Conservation (phyloP, 2,329 filamentous ascomycete genomes). For the Fusarium goolgardi region DNA sequence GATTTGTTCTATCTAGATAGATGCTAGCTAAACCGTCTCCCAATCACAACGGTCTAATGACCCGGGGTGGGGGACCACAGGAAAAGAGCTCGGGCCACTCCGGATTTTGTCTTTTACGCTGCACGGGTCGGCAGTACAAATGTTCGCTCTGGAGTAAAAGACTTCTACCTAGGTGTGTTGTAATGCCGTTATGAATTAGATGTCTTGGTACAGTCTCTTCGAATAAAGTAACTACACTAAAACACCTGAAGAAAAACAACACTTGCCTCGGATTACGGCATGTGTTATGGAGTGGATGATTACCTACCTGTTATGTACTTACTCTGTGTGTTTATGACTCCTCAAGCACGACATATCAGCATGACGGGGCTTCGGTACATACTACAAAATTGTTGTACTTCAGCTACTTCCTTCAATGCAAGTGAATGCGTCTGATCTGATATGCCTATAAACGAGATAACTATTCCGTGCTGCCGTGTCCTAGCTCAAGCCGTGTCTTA, state of each 20-base stretch:
- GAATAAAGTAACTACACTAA: not conserved
- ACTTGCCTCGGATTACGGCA: not conserved
- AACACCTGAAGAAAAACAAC: slow-evolving; percentile 1
- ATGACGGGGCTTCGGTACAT: slow-evolving; percentile 22
- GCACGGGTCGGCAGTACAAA: slow-evolving; percentile 16
- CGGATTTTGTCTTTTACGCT: slow-evolving; percentile 2
- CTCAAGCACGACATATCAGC: not conserved
- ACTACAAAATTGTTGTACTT: slow-evolving; percentile 1
- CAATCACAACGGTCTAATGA: slow-evolving; percentile 23
- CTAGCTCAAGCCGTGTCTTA: slow-evolving; percentile 16
- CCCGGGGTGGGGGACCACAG: slow-evolving; percentile 19
- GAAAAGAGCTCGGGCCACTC: slow-evolving; percentile 32
- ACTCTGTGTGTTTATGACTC: not conserved
- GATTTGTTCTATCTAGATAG: slow-evolving; percentile 19
- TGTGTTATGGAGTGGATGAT: not conserved
- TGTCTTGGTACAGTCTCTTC: not conserved
- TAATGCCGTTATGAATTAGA: not conserved
- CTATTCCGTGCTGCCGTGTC: not conserved
- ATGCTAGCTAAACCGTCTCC: not conserved
- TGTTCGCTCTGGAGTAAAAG: not conserved
- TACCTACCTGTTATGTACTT: not conserved
- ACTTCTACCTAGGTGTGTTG: not conserved
- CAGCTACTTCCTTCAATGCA: not conserved
- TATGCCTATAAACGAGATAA: slow-evolving; percentile 35
- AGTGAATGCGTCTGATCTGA: slow-evolving; percentile 9